Percentiles rank a stretch among this genome's conserved stretches.
phyloP scores from a whole-genome alignment of 164 flowering plant species.

The Taxillus chinensis region DNA sequence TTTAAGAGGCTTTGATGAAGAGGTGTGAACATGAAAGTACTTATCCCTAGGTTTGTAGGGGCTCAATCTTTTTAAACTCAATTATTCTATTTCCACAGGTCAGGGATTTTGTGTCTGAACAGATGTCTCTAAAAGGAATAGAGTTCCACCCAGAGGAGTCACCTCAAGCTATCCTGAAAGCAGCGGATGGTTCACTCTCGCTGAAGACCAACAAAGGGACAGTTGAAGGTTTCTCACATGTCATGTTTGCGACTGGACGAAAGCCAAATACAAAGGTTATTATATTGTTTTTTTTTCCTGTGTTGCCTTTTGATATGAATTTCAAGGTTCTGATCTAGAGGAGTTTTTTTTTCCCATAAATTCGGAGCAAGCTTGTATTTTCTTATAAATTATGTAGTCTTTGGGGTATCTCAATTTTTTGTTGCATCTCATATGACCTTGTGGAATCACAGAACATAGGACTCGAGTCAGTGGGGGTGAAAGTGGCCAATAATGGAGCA shows the following conservation, averaged over 20 bases:
- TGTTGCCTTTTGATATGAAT: background rate
- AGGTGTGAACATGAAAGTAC: slow-evolving; percentile 33
- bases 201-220: slow-evolving; percentile 85
- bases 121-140: slow-evolving; percentile 84
- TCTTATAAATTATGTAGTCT: no score
- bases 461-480: slow-evolving; percentile 70
- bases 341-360: no score
- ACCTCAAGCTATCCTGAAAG: slow-evolving; percentile 68
- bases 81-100: slow-evolving; percentile 35
- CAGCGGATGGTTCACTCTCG: slow-evolving; percentile 67
- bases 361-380: no score
- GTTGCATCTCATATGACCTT: no score
- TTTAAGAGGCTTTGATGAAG: slow-evolving; percentile 94
- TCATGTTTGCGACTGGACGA: slow-evolving; percentile 99
- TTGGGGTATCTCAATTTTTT: no score
- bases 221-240: slow-evolving; percentile 84
- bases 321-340: background rate
- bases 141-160: slow-evolving; percentile 87
- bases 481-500: slow-evolving; percentile 70
- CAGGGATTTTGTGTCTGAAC: slow-evolving; percentile 89
- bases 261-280: slow-evolving; percentile 87
- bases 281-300: slow-evolving; percentile 4
- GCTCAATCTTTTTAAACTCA: background rate
- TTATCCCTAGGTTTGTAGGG: slow-evolving; percentile 1
- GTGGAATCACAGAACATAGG: slow-evolving; percentile 60